phyloP scores from a whole-genome alignment of 2,329 filamentous ascomycete genomes.

The Chrysoporthe austroafricana region DNA sequence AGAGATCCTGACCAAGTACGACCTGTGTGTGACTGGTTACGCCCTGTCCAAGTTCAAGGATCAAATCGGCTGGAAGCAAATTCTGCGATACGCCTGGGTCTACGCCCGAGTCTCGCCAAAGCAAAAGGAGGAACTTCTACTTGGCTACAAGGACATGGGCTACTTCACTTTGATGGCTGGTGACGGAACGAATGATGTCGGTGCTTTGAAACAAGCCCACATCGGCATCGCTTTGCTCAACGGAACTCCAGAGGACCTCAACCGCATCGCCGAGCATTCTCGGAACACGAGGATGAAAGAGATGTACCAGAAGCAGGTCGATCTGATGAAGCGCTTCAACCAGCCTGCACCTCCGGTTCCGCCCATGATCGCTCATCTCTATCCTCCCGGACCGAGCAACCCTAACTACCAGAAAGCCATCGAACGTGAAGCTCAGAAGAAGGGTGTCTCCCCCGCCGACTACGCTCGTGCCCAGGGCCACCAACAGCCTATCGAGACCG shows the following conservation, averaged over 20 bases:
- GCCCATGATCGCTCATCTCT: constrained; percentile 89
- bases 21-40: constrained; percentile 95
- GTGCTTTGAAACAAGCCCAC: constrained; percentile 95
- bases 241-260: constrained; percentile 87
- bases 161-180: constrained; percentile 99
- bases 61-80: constrained; percentile 72
- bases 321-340: constrained; percentile 93
- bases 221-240: constrained; percentile 96
- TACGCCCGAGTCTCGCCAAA: constrained; percentile 98
- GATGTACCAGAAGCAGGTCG: constrained; percentile 93
- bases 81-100: constrained; percentile 92
- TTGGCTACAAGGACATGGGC: constrained; percentile 92
- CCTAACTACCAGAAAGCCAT: constrained; percentile 94
- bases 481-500: constrained; percentile 61
- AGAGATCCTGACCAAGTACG: constrained; percentile 81
- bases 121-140: constrained; percentile 98
- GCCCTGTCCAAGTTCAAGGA: constrained; percentile 87
- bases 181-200: constrained; percentile 97
- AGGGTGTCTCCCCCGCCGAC: constrained; percentile 67
- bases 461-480: constrained; percentile 56
- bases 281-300: constrained; percentile 98
- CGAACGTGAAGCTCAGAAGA: constrained; percentile 80
- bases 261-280: constrained; percentile 88
- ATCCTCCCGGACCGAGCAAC: constrained; percentile 86
- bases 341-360: constrained; percentile 92